Percentiles rank a stretch among this genome's conserved stretches.
Conservation (phyloP, 306 rosid genomes). For the barrel medic (Medicago truncatula) region MtrunA17r5.0-ANR NC_053047.1:16481501-16482000, state of each 20-base stretch:
- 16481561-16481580: background rate
- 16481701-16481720: slow-evolving; percentile 45
- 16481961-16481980: background rate
- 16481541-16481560: slow-evolving; percentile 3
- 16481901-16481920: background rate
- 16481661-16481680: slow-evolving; percentile 50
- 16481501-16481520: background rate
- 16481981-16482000: background rate
- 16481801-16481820: slow-evolving; percentile 17
- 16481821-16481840: slow-evolving; percentile 6
- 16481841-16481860: background rate
- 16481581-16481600: background rate
- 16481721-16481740: slow-evolving; percentile 37
- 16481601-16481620: background rate
- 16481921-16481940: background rate
- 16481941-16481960: background rate
- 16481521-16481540: slow-evolving; percentile 31
- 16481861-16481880: slow-evolving; percentile 4
- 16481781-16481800: slow-evolving; percentile 5
- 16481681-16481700: slow-evolving; percentile 43
- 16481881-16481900: background rate
- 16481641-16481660: slow-evolving; percentile 8
- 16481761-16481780: slow-evolving; percentile 1
- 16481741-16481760: slow-evolving; percentile 47
- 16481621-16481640: slow-evolving; percentile 1